A percentile compares a stretch with the other conserved stretches of the same genome.
Conservation (phyloP, 192 early-diverging fungal genomes). For the Dissophora ornata region DNA sequence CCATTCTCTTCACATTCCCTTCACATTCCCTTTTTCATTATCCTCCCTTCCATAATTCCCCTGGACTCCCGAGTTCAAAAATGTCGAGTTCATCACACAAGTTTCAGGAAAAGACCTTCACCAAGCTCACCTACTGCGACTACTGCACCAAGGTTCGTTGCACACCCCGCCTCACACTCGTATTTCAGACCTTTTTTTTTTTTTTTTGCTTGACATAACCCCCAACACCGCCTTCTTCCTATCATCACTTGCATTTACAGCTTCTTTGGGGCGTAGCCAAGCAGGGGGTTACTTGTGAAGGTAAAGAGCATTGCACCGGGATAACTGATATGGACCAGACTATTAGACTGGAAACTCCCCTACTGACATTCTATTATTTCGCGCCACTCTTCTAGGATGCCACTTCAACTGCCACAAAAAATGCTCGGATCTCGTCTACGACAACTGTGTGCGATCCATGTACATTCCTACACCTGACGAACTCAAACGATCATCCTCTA, state of each 20-base stretch:
- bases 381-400: too few relatives aligned
- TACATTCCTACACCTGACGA: constrained; percentile 21
- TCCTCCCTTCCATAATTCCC: constrained; percentile 2
- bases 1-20: background rate
- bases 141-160: constrained; percentile 62
- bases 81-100: constrained; percentile 57
- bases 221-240: background rate
- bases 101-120: constrained; percentile 70
- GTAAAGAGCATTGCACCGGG: constrained; percentile 42
- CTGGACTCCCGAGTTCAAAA: background rate
- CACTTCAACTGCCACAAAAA: constrained; percentile 48
- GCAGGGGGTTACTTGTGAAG: constrained; percentile 73
- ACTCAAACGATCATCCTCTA: background rate
- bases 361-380: too few relatives aligned
- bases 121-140: constrained; percentile 74
- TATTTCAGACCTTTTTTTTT: background rate
- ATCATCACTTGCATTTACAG: background rate
- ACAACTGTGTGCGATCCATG: constrained; percentile 40
- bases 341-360: too few relatives aligned
- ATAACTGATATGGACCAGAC: background rate
- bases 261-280: constrained; percentile 79
- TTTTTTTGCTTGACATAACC: background rate
- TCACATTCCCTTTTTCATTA: background rate
- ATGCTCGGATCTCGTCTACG: constrained; percentile 47
- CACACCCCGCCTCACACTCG: background rate